phyloP scores from a whole-genome alignment of 176 grass and related monocot species.

The Aegilops bicornis region DNA sequence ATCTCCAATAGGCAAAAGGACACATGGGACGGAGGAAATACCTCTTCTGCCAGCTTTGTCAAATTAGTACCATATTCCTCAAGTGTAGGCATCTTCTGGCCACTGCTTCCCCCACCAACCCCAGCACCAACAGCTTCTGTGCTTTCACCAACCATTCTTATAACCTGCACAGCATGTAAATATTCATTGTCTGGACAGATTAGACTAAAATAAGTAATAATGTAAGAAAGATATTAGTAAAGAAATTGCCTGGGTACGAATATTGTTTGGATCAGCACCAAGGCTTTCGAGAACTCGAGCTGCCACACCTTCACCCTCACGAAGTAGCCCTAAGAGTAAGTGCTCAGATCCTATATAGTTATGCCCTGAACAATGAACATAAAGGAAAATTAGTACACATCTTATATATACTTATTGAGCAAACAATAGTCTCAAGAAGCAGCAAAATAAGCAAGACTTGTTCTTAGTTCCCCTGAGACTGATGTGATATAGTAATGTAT shows the following conservation, averaged over 20 bases:
- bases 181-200: neutral
- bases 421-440: neutral
- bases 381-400: constrained; percentile 12
- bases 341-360: constrained; percentile 98
- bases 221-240: neutral
- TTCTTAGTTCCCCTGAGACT: neutral
- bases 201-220: neutral
- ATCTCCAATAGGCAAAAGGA: neutral
- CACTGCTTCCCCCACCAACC: constrained; percentile 89
- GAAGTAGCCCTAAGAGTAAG: constrained; percentile 80
- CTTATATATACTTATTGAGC: neutral
- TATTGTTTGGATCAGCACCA: constrained; percentile 88
- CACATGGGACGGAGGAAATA: constrained; percentile 26
- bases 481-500: constrained; percentile 10
- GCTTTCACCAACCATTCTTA: constrained; percentile 98
- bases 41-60: constrained; percentile 97
- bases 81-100: constrained; percentile 96
- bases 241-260: constrained; percentile 79
- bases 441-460: neutral
- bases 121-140: constrained; percentile 90
- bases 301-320: constrained; percentile 96
- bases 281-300: constrained; percentile 88
- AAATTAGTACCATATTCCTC: constrained; percentile 99
- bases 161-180: constrained; percentile 59
- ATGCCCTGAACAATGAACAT: constrained; percentile 64